Conservation (phyloP, 73 alveolate species). For the Halteria grandinella region DNA sequence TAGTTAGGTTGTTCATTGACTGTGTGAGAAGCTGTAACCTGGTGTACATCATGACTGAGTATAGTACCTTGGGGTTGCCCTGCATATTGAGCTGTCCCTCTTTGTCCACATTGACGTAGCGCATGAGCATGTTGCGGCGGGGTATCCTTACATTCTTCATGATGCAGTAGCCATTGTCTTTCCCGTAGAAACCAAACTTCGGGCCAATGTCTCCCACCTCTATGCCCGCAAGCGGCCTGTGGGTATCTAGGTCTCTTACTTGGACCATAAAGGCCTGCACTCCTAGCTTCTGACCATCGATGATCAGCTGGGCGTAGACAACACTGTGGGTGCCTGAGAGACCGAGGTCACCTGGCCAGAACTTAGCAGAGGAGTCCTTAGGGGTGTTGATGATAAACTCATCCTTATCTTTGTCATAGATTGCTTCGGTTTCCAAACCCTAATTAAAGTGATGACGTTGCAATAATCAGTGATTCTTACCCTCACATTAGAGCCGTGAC, state of each 20-base stretch:
- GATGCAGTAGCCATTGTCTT: constrained; percentile 86
- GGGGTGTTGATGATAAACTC: constrained; percentile 82
- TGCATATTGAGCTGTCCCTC: constrained; percentile 75
- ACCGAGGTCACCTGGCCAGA: constrained; percentile 92
- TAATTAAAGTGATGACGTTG: too few relatives aligned
- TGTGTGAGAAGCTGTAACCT: constrained; percentile 66
- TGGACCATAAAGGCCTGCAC: constrained; percentile 80
- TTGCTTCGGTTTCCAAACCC: constrained; percentile 87
- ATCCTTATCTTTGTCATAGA: constrained; percentile 71
- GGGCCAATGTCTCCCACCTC: constrained; percentile 91
- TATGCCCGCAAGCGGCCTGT: constrained; percentile 83
- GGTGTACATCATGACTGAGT: constrained; percentile 80
- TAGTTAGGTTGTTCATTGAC: constrained; percentile 52
- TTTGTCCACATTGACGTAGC: constrained; percentile 75
- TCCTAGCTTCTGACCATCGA: constrained; percentile 78
- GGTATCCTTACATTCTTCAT: constrained; percentile 85
- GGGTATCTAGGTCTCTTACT: constrained; percentile 78
- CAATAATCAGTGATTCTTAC: too few relatives aligned
- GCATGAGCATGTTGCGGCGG: constrained; percentile 75
- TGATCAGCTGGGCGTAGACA: constrained; percentile 80
- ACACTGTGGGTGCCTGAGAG: constrained; percentile 75
- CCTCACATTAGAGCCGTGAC: constrained; percentile 90
- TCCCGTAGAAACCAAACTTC: constrained; percentile 75
- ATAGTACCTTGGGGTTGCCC: constrained; percentile 79
- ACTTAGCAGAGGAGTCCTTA: constrained; percentile 73